Evolutionary conservation across 2,329 filamentous ascomycete genomes (phyloP), one percentile per base, ranked within the genome.

Genomic region (Diaporthe vexans): DNA sequence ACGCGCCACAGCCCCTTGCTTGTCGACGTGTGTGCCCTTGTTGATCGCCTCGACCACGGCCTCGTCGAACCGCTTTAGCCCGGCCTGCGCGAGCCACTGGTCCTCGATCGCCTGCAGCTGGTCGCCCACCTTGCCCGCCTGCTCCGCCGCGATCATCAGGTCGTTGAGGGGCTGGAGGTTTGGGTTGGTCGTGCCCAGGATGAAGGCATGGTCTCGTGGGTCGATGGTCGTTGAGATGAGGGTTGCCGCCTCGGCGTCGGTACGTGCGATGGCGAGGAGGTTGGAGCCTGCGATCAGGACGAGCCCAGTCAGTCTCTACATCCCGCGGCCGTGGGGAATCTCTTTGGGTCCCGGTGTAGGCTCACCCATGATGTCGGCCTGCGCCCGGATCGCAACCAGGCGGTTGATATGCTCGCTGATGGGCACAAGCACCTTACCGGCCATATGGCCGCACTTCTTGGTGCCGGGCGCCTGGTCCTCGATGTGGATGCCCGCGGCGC

Each of bases 361-460:
- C 82, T 78, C 85, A 91, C 94, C 97, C 97, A 99, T 98, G 81
- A 99, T 98, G 82, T 99, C 97, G 79, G 97, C 96, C 86, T 99
- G 97, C 6, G 97, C 96, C 75, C 97, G 93, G 83, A 99, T 98
- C 79, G 97, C 95, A 68, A 99, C 95, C 72, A 99, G 89, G 72
- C 97, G 93, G 88, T 98, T 98, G 87, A 98, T 98, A 88, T 99
- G 97, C 87, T 99, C 97, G 85, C 92, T 94, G 82, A 98, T 97
- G 68, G 97, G 97, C 70, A 99, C 97, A 75, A 99, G 89, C 57
- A 98, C 97, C 87, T 98, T 98, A 81, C 97, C 97, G 78, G 97
- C 97, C 97, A 98, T 98, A 87, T 98, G 97, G 77, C 97, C 97
- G 84, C 97, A 99, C 91, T 99, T 99, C 91, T 99, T 99, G 67